Base-by-base conservation (phyloP, 371 early-diverging fungal genomes). In the Actinomortierella ambigua region DNA sequence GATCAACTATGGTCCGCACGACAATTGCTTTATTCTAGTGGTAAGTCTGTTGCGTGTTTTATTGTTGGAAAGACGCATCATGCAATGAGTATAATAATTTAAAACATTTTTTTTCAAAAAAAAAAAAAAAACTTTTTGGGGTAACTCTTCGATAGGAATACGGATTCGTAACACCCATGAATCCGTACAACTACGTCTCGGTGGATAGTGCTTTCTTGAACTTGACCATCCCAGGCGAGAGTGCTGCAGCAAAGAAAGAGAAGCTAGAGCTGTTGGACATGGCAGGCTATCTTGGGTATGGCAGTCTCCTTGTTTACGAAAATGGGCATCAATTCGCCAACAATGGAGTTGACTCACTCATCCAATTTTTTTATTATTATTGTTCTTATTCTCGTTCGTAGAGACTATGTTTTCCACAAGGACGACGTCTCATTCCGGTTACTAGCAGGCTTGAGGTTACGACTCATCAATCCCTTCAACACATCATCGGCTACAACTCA, bases 1-100 rank as follows among this genome's bases (percentile, higher is more conserved):
- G 60, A 84, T 86, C 55, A 83, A 83, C 48, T 86, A 86, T 62
- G 87, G 87, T 0, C 82, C 84, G 3, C 87, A 86, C 50, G 85
- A 84, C 47, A 86, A 86, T 53, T 58, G 77, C 39, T 85, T 85
- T 48, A 82, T 86, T 18, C 58, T 86, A 13, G 79, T 71, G 63
- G 71, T 71, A 48, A 43, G 71, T 26, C 11, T 3, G 26, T 18
- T n/a, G n/a, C n/a, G n/a, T n/a, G n/a, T n/a, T n/a, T n/a, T n/a
- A n/a, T n/a, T n/a, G n/a, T n/a, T n/a, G n/a, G n/a, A n/a, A n/a
- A n/a, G n/a, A n/a, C n/a, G n/a, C n/a, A n/a, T n/a, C n/a, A n/a
- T n/a, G n/a, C n/a, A n/a, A n/a, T n/a, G n/a, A n/a, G n/a, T n/a
- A n/a, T n/a, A n/a, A n/a, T n/a, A n/a, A n/a, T n/a, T n/a, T n/a